phyloP scores from a whole-genome alignment of 2,329 filamentous ascomycete genomes.

The Bipolaris gigantea region DNA sequence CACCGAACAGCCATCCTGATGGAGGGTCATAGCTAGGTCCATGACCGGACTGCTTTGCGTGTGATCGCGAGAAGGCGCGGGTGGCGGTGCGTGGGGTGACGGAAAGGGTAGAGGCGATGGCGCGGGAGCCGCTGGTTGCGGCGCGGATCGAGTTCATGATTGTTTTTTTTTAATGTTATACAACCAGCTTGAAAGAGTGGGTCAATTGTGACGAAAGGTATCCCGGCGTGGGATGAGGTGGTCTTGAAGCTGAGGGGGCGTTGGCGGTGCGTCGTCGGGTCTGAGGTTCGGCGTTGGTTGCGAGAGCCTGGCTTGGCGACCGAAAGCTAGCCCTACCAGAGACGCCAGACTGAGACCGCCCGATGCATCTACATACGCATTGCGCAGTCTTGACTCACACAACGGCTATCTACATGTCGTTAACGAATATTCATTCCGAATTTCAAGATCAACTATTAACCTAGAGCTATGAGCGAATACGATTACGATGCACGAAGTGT shows the following conservation, averaged over 20 bases:
- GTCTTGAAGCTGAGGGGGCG: slow-evolving; percentile 10
- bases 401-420: too few species aligned
- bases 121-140: slow-evolving; percentile 27
- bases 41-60: slow-evolving; percentile 47
- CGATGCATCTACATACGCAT: too few species aligned
- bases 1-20: slow-evolving; percentile 86
- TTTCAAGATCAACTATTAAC: too few species aligned
- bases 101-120: slow-evolving; percentile 23
- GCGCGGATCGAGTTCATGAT: slow-evolving; percentile 35
- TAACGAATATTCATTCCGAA: too few species aligned
- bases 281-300: slow-evolving; percentile 10
- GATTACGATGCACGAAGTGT: too few species aligned
- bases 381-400: too few species aligned
- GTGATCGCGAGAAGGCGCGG: slow-evolving; percentile 32
- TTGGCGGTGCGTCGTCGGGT: slow-evolving; percentile 6
- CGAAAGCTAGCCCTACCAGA: slow-evolving; percentile 9
- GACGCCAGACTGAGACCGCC: slow-evolving; percentile 12
- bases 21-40: slow-evolving; percentile 87
- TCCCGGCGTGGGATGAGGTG: slow-evolving; percentile 4
- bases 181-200: neutral
- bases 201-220: neutral
- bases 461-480: too few species aligned
- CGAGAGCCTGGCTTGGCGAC: slow-evolving; percentile 16
- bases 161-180: neutral
- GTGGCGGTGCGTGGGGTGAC: slow-evolving; percentile 14